Evolutionary conservation across 2,329 filamentous ascomycete species (phyloP).

Genomic region (Pseudogymnoascus sp.): DNA sequence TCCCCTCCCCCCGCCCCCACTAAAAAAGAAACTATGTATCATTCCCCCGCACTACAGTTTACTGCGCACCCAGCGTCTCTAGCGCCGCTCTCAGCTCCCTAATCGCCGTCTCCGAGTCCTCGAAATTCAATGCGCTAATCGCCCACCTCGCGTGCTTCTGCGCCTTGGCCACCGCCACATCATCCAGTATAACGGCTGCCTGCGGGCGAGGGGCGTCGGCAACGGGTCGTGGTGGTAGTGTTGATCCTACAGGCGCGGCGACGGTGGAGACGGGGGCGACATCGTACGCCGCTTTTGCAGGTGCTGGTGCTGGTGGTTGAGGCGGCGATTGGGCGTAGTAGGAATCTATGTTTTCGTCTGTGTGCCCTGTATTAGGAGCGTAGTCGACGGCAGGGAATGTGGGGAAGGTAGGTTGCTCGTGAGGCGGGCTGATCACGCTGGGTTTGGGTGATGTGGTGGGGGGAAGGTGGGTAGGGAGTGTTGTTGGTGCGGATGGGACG

Average conservation of each 20-base stretch:
- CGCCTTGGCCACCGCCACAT: constrained; percentile 64
- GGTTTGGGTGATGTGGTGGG: constrained; percentile 11
- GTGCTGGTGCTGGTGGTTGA: constrained; percentile 21
- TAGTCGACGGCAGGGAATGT: constrained; percentile 26
- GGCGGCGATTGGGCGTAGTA: constrained; percentile 25
- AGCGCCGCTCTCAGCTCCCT: constrained; percentile 74
- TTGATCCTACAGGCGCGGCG: constrained; percentile 16
- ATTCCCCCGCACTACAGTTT: background rate
- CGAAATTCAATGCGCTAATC: constrained; percentile 92
- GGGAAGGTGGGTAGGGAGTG: constrained; percentile 14
- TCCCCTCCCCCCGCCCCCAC: background rate
- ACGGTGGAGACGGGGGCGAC: constrained; percentile 15
- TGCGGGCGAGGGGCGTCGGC: constrained; percentile 5
- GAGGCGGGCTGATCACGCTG: background rate
- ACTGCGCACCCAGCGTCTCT: constrained; percentile 27
- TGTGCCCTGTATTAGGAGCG: constrained; percentile 25
- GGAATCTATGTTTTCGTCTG: constrained; percentile 29
- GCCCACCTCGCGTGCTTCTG: constrained; percentile 98
- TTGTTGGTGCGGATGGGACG: constrained; percentile 15
- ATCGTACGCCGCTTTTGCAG: background rate
- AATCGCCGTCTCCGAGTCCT: constrained; percentile 85
- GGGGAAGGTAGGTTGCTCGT: constrained; percentile 17
- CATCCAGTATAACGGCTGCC: constrained; percentile 41
- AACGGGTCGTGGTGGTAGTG: constrained; percentile 16
- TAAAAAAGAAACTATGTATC: background rate